Percentiles rank a stretch among this genome's conserved stretches.
phyloP scores from a whole-genome alignment of 2,329 filamentous ascomycete genomes.

The Aspergillus neoniger region DNA sequence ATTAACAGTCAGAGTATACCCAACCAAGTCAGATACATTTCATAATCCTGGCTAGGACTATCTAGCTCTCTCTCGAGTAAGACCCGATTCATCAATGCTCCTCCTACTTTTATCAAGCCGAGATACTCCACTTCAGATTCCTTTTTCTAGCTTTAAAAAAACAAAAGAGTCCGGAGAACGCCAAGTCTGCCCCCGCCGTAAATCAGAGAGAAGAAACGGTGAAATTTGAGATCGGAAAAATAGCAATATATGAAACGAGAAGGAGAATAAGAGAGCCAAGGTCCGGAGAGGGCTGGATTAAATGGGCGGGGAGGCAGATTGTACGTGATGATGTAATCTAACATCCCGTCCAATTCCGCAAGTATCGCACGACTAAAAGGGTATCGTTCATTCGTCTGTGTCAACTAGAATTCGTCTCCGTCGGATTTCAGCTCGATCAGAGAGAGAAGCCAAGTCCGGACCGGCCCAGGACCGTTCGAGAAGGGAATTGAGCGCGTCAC shows the following conservation, averaged over 20 bases:
- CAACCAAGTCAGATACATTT: not conserved
- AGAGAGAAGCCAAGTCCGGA: not conserved
- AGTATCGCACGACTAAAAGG: constrained; percentile 17
- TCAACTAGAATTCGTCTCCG: constrained; percentile 24
- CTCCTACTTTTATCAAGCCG: not conserved
- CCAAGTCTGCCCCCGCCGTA: constrained; percentile 17
- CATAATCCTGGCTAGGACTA: not conserved
- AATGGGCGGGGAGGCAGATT: too few species aligned
- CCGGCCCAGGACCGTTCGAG: constrained; percentile 8
- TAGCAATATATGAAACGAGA: not conserved
- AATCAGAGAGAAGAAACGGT: not conserved
- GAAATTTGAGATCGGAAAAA: not conserved
- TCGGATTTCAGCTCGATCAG: constrained; percentile 13
- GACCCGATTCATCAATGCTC: not conserved
- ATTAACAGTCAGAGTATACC: not conserved
- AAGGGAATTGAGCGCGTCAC: constrained; percentile 12
- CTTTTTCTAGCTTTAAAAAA: constrained; percentile 9
- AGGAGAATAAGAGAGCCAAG: not conserved
- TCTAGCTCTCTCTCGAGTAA: not conserved
- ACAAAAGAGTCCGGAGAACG: constrained; percentile 5
- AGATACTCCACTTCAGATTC: not conserved
- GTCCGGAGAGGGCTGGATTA: not conserved
- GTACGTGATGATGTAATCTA: not conserved
- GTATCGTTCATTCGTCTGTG: constrained; percentile 29
- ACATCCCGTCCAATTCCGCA: not conserved